Conservation (phyloP, 495 filamentous ascomycete genomes). For the Penicillium antarcticum region DNA sequence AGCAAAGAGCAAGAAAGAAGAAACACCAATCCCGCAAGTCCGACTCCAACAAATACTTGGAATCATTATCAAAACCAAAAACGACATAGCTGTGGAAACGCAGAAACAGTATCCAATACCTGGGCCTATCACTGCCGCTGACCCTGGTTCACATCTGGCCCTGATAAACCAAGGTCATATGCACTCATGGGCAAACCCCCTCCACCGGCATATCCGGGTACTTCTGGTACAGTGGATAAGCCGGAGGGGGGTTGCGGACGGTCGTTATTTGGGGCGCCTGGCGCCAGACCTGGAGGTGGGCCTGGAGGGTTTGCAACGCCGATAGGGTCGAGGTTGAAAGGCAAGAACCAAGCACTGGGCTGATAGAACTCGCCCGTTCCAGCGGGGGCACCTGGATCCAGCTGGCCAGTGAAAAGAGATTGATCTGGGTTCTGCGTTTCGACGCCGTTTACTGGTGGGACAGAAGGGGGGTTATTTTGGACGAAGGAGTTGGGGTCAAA, state of each 20-base stretch:
- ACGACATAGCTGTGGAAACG: slow-evolving; percentile 11
- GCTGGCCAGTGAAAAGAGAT: slow-evolving; percentile 33
- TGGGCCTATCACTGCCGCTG: slow-evolving; percentile 9
- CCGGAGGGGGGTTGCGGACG: not conserved
- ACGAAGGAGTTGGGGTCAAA: slow-evolving; percentile 50
- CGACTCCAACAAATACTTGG: not conserved
- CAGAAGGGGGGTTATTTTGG: slow-evolving; percentile 26
- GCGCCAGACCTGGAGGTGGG: slow-evolving; percentile 10
- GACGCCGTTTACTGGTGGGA: slow-evolving; percentile 25
- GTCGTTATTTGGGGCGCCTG: not conserved
- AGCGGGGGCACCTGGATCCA: slow-evolving; percentile 38
- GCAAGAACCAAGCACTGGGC: slow-evolving; percentile 87
- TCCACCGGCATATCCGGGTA: slow-evolving; percentile 22
- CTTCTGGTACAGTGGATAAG: slow-evolving; percentile 10
- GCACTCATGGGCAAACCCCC: slow-evolving; percentile 27
- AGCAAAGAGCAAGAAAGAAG: not conserved
- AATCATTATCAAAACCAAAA: slow-evolving; percentile 14
- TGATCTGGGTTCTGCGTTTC: slow-evolving; percentile 19
- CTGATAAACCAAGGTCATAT: slow-evolving; percentile 28
- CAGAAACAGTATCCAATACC: not conserved
- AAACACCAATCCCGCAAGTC: slow-evolving; percentile 5
- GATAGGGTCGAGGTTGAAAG: slow-evolving; percentile 81
- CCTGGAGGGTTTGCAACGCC: slow-evolving; percentile 13
- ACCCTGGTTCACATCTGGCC: slow-evolving; percentile 14
- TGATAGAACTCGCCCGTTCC: slow-evolving; percentile 44